Evolutionary conservation across 164 flowering plant genomes (phyloP).

Genomic region (Vitis rupestris): DNA sequence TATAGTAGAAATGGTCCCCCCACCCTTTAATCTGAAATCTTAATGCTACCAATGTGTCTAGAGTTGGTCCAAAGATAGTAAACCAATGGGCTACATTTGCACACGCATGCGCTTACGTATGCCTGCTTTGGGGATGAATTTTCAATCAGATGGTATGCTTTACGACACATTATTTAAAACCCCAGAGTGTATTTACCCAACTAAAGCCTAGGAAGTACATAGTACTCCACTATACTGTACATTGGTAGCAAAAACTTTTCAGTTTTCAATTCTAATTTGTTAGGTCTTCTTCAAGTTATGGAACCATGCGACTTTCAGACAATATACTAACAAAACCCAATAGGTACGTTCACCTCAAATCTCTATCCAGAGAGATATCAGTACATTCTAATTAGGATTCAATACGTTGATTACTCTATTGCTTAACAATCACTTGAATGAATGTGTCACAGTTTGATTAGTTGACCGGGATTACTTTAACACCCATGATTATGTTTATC

Average conservation of each 20-base stretch:
- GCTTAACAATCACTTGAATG: background rate
- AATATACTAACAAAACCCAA: background rate
- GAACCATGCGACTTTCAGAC: background rate
- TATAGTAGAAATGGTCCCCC: constrained; percentile 7
- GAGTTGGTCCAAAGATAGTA: background rate
- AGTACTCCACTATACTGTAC: too few relatives aligned
- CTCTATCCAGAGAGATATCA: background rate
- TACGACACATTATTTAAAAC: constrained; percentile 2
- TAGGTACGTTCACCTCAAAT: background rate
- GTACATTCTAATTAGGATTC: background rate
- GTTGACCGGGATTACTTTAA: too few relatives aligned
- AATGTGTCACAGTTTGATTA: too few relatives aligned
- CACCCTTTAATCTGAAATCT: background rate
- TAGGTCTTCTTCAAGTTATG: background rate
- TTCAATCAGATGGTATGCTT: constrained; percentile 1
- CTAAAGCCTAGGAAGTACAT: constrained; percentile 2
- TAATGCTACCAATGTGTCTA: constrained; percentile 1
- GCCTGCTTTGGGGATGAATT: constrained; percentile 1
- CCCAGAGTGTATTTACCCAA: constrained; percentile 9
- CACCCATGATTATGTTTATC: too few relatives aligned
- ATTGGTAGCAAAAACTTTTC: constrained; percentile 13
- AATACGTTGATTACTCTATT: background rate
- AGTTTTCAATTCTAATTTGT: constrained; percentile 9
- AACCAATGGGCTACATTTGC: constrained; percentile 8
- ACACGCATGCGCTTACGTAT: constrained; percentile 12